Conservation (phyloP, 352 stramenopile species). For the Pythium plurisporium region DNA sequence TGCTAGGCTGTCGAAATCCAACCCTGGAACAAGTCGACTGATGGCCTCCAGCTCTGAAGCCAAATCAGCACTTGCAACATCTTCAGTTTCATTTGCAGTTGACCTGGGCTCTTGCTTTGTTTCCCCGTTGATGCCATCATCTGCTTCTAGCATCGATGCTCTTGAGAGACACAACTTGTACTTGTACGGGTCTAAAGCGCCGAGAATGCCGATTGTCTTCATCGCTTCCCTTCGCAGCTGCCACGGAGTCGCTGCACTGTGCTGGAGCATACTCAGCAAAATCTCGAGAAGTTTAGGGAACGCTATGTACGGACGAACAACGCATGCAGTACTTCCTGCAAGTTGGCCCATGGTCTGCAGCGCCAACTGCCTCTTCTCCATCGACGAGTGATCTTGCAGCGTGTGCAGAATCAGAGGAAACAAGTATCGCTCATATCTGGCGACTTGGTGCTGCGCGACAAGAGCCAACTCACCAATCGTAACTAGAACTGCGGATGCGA, state of each 20-base stretch:
- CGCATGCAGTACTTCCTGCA: constrained; percentile 90
- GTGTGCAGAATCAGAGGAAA: constrained; percentile 96
- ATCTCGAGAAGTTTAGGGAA: constrained; percentile 95
- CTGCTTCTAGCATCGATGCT: constrained; percentile 60
- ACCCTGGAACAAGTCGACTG: constrained; percentile 14
- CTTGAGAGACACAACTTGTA: constrained; percentile 85
- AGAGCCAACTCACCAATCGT: constrained; percentile 90
- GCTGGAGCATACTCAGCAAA: constrained; percentile 92
- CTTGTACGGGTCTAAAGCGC: constrained; percentile 94
- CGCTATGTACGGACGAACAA: constrained; percentile 93
- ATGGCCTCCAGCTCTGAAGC: constrained; percentile 15
- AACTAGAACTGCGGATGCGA: constrained; percentile 69
- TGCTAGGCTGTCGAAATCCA: constrained; percentile 57
- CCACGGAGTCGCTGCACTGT: constrained; percentile 89
- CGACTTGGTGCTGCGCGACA: constrained; percentile 87
- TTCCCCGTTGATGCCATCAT: constrained; percentile 31
- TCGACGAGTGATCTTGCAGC: constrained; percentile 94
- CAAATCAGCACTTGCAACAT: constrained; percentile 10
- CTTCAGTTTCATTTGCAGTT: constrained; percentile 8
- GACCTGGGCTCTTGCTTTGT: constrained; percentile 43
- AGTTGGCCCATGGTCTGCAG: constrained; percentile 95
- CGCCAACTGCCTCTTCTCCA: constrained; percentile 94
- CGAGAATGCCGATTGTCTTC: constrained; percentile 94
- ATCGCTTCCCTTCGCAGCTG: constrained; percentile 93
- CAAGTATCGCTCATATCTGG: constrained; percentile 92